phyloP scores from a whole-genome alignment of 331 rosid species.

The Prunus yedoensis region DNA sequence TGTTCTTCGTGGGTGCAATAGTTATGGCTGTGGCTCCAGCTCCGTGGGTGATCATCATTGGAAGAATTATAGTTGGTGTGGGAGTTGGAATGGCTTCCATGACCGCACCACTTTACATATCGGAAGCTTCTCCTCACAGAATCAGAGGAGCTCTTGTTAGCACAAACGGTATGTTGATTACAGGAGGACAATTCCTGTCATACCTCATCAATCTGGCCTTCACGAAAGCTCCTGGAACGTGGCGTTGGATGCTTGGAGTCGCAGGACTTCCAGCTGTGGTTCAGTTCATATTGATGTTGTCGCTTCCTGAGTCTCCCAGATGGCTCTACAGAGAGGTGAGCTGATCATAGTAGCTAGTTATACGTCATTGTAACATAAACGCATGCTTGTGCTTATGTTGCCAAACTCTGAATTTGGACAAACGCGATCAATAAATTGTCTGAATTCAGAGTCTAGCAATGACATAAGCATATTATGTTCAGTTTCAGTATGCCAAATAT shows the following conservation, averaged over 20 bases:
- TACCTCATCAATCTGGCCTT: conserved; percentile 53
- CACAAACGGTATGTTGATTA: conserved; percentile 47
- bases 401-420: background rate
- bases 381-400: background rate
- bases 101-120: conserved; percentile 83
- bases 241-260: conserved; percentile 95
- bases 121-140: conserved; percentile 70
- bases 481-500: background rate
- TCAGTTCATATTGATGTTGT: conserved; percentile 62
- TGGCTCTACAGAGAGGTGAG: conserved; percentile 66
- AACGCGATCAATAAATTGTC: no score
- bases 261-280: conserved; percentile 57
- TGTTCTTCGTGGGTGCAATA: conserved; percentile 57
- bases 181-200: conserved; percentile 54
- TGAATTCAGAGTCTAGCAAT: background rate
- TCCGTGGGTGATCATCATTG: conserved; percentile 63
- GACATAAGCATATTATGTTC: background rate
- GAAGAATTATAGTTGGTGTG: conserved; percentile 71
- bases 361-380: background rate
- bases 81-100: conserved; percentile 94
- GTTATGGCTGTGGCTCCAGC: conserved; percentile 58
- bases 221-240: conserved; percentile 58
- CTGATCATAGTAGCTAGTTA: background rate
- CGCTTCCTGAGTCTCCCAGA: conserved; percentile 79
- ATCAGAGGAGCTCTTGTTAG: conserved; percentile 65